Conservation (phyloP, 495 filamentous ascomycete genomes). For the Penicillium lividum region DNA sequence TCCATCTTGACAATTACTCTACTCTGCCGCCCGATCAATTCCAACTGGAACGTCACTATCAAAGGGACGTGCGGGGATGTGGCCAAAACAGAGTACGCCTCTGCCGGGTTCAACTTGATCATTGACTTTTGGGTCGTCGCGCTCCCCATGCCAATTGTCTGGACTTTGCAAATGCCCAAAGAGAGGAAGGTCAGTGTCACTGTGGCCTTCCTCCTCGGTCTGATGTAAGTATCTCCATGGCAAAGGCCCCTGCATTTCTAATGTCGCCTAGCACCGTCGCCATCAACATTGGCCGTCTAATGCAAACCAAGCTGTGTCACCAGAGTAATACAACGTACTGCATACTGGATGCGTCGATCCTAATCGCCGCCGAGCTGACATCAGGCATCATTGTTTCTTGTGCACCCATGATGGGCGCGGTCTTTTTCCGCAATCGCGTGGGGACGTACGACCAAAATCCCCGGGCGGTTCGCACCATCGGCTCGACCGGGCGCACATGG, state of each 20-base stretch:
- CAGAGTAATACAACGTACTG: slow-evolving; percentile 16
- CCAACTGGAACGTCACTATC: slow-evolving; percentile 21
- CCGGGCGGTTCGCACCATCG: neutral
- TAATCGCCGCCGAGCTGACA: slow-evolving; percentile 18
- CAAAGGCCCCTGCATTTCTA: neutral
- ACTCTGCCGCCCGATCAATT: slow-evolving; percentile 22
- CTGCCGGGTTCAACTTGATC: slow-evolving; percentile 25
- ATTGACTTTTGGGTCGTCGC: slow-evolving; percentile 21
- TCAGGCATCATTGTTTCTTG: slow-evolving; percentile 20
- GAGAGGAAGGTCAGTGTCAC: slow-evolving; percentile 18
- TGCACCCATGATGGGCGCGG: slow-evolving; percentile 20
- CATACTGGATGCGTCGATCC: slow-evolving; percentile 15
- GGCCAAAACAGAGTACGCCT: slow-evolving; percentile 15
- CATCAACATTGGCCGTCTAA: slow-evolving; percentile 24
- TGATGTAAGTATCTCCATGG: slow-evolving; percentile 11
- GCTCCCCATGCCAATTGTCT: slow-evolving; percentile 22
- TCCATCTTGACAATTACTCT: slow-evolving; percentile 19
- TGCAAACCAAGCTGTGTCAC: slow-evolving; percentile 16
- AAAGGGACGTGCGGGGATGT: slow-evolving; percentile 20
- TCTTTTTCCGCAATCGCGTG: slow-evolving; percentile 11
- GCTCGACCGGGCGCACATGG: neutral
- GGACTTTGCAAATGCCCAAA: slow-evolving; percentile 17
- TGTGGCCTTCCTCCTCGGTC: slow-evolving; percentile 17
- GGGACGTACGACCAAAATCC: neutral
- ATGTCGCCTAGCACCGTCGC: slow-evolving; percentile 5